Evolutionary conservation across 2,329 filamentous ascomycete species (phyloP).

Genomic region (Hypoxylon sp.): DNA sequence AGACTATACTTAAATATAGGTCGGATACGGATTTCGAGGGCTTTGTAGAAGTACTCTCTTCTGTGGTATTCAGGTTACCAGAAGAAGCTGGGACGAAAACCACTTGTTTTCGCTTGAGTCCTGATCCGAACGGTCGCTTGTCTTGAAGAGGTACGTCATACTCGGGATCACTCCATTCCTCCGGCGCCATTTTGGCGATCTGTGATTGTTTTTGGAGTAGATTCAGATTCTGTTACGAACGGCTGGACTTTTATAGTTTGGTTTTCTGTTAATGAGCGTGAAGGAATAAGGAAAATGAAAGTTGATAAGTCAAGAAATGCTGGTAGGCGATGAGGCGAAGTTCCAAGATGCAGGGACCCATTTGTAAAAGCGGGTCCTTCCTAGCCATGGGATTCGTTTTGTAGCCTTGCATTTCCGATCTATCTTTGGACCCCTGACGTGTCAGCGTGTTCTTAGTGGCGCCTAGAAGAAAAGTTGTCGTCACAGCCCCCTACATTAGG

Average conservation of each 20-base stretch:
- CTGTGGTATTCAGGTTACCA: conserved; percentile 53
- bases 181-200: conserved; percentile 42
- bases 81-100: conserved; percentile 70
- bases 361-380: conserved; percentile 15
- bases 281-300: conserved; percentile 6
- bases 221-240: background rate
- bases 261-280: background rate
- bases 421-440: conserved; percentile 33
- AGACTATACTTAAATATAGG: conserved; percentile 76
- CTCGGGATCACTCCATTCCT: conserved; percentile 54
- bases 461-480: conserved; percentile 25
- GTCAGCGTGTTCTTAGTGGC: conserved; percentile 5
- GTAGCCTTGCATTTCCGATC: conserved; percentile 44
- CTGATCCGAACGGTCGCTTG: conserved; percentile 69
- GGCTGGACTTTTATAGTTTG: background rate
- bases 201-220: background rate
- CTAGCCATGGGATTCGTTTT: conserved; percentile 6
- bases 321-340: conserved; percentile 36
- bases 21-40: conserved; percentile 63
- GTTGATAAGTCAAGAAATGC: conserved; percentile 25
- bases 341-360: conserved; percentile 22
- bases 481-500: conserved; percentile 33
- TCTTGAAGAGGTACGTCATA: conserved; percentile 68
- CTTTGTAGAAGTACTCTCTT: conserved; percentile 46
- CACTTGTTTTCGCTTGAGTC: conserved; percentile 68